Base-by-base conservation (phyloP, 768 basidiomycete species). In the Suillus lakei region DNA sequence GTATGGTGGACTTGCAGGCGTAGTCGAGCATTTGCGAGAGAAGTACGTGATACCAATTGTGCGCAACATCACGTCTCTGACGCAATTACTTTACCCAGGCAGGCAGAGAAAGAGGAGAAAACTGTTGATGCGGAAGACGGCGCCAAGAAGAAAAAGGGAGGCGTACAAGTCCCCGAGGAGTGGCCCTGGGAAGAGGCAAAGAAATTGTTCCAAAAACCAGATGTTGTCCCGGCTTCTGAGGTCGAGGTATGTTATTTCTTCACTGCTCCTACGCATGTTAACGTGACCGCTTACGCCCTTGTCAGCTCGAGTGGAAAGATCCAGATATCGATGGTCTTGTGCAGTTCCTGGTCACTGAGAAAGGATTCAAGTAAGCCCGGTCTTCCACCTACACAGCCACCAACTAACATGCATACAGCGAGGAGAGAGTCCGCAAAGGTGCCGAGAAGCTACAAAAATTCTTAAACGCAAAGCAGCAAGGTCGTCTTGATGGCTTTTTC, bases 151-250 rank as follows among this genome's bases (percentile, higher is more conserved):
- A 90, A 88, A 70, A 93, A 90, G 56, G 95, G 92, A 8, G 89
- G 88, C 0, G 81, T 96, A 59, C 81, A 85, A 23, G 84, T 98
- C 43, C 97, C 98, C 0, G 96, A 96, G 53, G 90, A 97, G 65
- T 99, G 97, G 97, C 94, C 94, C 56, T 99, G 94, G 93, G 89
- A 96, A 76, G 91, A 95, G 67, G 98, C 98, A 43, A 96, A 96
- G 79, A 85, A 89, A 74, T 73, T 99, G 30, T 99, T 99, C 72
- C 78, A 90, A 78, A 87, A 91, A 60, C 98, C 98, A 2, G 95
- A 98, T 66, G 97, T 99, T 26, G 81, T 88, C 9, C 91, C 95
- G 30, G 91, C 95, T 3, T 88, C 90, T 55, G 85, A 98, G 70
- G 75, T 98, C 30, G 92, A 98, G 80, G 96, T 97, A 67, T 46